Conservation (phyloP, 495 filamentous ascomycete genomes). For the Hypoxylon intermedium region DNA sequence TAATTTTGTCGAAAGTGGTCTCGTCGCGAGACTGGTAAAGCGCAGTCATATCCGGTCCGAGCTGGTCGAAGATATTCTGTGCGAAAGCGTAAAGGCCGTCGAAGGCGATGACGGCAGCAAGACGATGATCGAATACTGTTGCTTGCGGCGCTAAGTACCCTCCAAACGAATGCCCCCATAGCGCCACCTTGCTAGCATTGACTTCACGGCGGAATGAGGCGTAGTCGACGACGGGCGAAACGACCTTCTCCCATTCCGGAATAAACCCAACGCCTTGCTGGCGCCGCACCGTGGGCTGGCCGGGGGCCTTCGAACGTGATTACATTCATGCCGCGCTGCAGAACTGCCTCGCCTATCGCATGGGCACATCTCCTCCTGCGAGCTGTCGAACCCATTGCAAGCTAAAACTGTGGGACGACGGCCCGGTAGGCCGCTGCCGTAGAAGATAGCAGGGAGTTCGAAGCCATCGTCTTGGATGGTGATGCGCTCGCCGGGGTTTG, state of each 20-base stretch:
- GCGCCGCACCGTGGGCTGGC: conserved; percentile 54
- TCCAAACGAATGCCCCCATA: conserved; percentile 50
- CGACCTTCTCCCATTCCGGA: conserved; percentile 55
- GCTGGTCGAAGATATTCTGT: conserved; percentile 2
- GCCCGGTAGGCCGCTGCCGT: conserved; percentile 10
- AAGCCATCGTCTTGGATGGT: conserved; percentile 40
- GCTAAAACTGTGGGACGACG: conserved; percentile 48
- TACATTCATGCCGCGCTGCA: conserved; percentile 56
- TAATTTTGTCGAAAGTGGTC: conserved; percentile 14
- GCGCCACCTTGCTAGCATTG: conserved; percentile 37
- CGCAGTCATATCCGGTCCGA: conserved; percentile 14
- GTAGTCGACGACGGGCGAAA: conserved; percentile 56
- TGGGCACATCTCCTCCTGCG: conserved; percentile 57
- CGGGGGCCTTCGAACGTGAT: conserved; percentile 60
- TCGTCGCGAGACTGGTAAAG: conserved; percentile 16
- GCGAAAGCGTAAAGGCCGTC: conserved; percentile 48
- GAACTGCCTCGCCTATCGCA: conserved; percentile 37
- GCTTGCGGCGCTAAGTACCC: conserved; percentile 49
- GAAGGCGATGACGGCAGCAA: conserved; percentile 49
- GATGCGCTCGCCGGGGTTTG: conserved; percentile 45
- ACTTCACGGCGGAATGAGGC: conserved; percentile 37
- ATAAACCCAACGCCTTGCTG: conserved; percentile 58
- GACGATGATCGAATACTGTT: conserved; percentile 53
- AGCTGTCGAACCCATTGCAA: conserved; percentile 51
- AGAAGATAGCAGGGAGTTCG: conserved; percentile 45